phyloP scores from a whole-genome alignment of 768 basidiomycete genomes.

The Strobilomyces confusus region DNA sequence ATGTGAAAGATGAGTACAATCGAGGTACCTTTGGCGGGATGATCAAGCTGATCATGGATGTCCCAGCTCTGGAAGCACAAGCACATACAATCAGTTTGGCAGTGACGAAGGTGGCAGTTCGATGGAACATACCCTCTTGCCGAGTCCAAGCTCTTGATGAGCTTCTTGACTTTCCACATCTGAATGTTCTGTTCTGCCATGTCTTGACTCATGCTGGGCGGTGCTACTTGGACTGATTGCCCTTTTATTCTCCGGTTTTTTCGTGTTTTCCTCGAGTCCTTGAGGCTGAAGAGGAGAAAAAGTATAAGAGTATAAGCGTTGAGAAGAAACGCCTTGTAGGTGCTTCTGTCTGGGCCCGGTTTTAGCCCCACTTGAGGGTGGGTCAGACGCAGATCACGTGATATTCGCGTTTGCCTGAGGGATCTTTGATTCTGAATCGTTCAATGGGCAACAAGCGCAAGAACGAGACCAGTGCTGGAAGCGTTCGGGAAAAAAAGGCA shows the following conservation, averaged over 20 bases:
- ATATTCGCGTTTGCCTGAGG: no score
- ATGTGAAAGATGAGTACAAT: conserved; percentile 5
- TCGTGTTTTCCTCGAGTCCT: conserved; percentile 3
- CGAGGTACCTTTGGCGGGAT: conserved; percentile 81
- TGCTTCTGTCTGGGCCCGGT: conserved; percentile 9
- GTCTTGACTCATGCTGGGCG: conserved; percentile 74
- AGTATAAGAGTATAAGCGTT: conserved; percentile 12
- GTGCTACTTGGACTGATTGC: conserved; percentile 9
- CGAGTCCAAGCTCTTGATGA: conserved; percentile 95
- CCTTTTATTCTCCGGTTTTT: conserved; percentile 7
- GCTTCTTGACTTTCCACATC: conserved; percentile 99
- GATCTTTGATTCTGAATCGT: background rate
- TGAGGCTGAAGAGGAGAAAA: conserved; percentile 25
- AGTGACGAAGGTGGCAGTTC: background rate
- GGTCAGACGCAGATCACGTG: conserved; percentile 16
- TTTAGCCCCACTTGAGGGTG: conserved; percentile 19
- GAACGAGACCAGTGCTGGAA: conserved; percentile 6
- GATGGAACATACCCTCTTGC: conserved; percentile 45
- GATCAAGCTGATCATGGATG: conserved; percentile 98
- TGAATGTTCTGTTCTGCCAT: conserved; percentile 92
- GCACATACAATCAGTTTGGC: conserved; percentile 22
- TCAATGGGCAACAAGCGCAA: conserved; percentile 25
- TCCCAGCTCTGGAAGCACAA: conserved; percentile 65
- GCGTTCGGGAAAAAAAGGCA: conserved; percentile 10
- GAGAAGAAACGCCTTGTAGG: background rate